Evolutionary conservation across 257 asterid species (phyloP), one percentile per base, ranked within the genome.

Genomic region (Perilla frutescens): DNA sequence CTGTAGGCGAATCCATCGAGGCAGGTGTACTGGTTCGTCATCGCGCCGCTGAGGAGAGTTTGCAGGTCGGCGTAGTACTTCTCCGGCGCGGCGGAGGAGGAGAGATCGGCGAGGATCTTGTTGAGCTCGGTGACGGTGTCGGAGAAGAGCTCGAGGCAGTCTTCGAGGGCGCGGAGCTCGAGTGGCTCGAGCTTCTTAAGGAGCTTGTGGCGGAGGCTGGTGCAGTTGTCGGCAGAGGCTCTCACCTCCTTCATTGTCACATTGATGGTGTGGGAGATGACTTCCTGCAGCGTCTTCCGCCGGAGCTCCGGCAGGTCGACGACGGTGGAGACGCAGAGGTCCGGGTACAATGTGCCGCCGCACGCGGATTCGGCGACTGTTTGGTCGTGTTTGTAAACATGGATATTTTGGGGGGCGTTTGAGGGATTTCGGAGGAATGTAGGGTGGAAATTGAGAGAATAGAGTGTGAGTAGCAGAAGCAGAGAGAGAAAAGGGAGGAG

Each of bases 1-100:
- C 88, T 74, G 75, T 76, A 87, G 4, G 90, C 97, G 67, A 95
- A 89, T 0, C 99, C 99, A 59, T 92, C 99, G 34, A 95, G 94
- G 77, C 99, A 95, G 29, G 98, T 95, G 84, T 77, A 61, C 85
- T 92, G 98, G 57, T 92, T 92, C 8, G 98, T 95, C 96, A 95
- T 95, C 15, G 96, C 93, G 58, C 87, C 99, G 77, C 98, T 92
- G 68, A 95, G 85, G 12, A 95, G 86, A 32, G 98, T 92, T 71
- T 83, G 89, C 29, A 95, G 41, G 31, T 90, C 92, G 77, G 76
- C 78, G 75, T 83, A 87, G 75, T 82, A 84, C 20, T 71, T 71
- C 4, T 74, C 75, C 58, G 85, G 71, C 11, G 92, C 53, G 57
- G 37, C 70, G 50, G 50, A 31, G 0, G 82, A 65, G 11, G 88